Conservation (phyloP, 805 yeast species). For the Ogataea sp. region DNA sequence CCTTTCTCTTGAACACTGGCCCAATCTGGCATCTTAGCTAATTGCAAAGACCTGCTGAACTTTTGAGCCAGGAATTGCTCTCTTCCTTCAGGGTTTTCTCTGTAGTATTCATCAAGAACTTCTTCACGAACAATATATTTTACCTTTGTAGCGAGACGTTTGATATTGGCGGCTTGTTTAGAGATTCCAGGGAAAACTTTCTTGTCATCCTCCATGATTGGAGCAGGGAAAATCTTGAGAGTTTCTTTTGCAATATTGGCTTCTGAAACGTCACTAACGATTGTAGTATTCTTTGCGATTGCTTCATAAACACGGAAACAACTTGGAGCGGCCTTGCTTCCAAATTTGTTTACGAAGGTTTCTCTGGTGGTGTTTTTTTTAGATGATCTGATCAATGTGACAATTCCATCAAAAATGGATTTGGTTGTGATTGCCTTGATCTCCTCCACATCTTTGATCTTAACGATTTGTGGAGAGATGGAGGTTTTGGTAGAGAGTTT, state of each 20-base stretch:
- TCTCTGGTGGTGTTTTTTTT: not conserved
- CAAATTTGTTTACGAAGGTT: not conserved
- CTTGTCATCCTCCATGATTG: no score
- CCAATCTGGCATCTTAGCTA: constrained; percentile 26
- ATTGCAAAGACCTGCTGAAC: constrained; percentile 42
- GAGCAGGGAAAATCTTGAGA: not conserved
- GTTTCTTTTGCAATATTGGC: not conserved
- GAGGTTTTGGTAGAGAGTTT: no score
- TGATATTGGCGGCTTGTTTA: not conserved
- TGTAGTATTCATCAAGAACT: not conserved
- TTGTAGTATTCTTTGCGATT: not conserved
- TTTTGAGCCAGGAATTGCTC: constrained; percentile 16
- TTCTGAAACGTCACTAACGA: not conserved
- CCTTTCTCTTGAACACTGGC: constrained; percentile 25
- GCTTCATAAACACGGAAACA: not conserved
- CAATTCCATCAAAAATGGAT: not conserved
- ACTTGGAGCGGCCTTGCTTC: not conserved
- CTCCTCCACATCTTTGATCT: not conserved
- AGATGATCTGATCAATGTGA: not conserved
- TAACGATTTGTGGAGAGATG: not conserved
- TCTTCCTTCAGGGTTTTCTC: constrained; percentile 10
- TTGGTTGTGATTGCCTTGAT: not conserved
- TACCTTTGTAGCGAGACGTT: not conserved
- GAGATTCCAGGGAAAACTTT: no score
- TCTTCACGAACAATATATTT: not conserved